Conservation (phyloP, 1,284 basidiomycete genomes). For the Heliocybe sulcata region DNA sequence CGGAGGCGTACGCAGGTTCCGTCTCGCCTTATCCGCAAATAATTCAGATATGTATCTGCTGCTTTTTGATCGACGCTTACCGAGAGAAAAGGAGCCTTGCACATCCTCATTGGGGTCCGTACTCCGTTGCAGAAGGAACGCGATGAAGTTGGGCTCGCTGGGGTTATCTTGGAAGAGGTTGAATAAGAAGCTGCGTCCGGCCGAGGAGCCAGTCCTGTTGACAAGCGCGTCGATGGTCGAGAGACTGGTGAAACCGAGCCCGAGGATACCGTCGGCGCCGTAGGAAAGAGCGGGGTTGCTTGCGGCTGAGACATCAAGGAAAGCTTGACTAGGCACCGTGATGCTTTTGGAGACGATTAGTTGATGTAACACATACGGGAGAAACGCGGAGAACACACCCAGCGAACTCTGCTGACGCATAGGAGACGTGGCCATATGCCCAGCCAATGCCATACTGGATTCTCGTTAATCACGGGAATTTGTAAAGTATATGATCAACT, state of each 20-base stretch:
- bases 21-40: slow-evolving; percentile 43
- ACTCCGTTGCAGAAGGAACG: slow-evolving; percentile 61
- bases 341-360: slow-evolving; percentile 34
- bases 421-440: slow-evolving; percentile 57
- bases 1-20: slow-evolving; percentile 49
- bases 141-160: slow-evolving; percentile 67
- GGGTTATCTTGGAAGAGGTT: slow-evolving; percentile 67
- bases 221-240: slow-evolving; percentile 59
- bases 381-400: slow-evolving; percentile 35
- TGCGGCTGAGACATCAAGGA: slow-evolving; percentile 52
- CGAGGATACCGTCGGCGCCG: slow-evolving; percentile 65
- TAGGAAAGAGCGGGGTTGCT: slow-evolving; percentile 67
- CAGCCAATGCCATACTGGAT: slow-evolving; percentile 72
- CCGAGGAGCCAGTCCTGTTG: slow-evolving; percentile 45
- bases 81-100: slow-evolving; percentile 63
- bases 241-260: slow-evolving; percentile 71
- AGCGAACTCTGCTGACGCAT: slow-evolving; percentile 57
- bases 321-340: slow-evolving; percentile 56
- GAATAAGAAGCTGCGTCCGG: slow-evolving; percentile 64
- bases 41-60: background rate
- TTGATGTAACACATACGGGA: slow-evolving; percentile 7
- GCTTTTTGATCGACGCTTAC: slow-evolving; percentile 25
- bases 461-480: background rate
- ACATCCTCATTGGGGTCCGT: slow-evolving; percentile 42
- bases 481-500: slow-evolving; percentile 2